Conservation (phyloP, 345 rosid species). For the Ceriops tagal region DNA sequence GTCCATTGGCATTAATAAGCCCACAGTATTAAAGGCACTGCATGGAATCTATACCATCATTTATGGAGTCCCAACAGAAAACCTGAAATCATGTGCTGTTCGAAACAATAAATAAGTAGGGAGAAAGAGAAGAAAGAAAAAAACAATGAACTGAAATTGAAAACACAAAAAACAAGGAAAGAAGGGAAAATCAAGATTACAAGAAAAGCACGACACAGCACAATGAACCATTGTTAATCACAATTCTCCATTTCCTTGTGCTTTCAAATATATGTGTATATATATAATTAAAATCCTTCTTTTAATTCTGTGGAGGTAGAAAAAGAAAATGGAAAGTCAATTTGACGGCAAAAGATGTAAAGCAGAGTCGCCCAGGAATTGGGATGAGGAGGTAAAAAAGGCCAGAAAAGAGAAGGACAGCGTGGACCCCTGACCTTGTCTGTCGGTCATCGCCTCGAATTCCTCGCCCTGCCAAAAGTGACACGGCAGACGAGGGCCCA, state of each 20-base stretch:
- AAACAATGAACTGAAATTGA: background rate
- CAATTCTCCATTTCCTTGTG: too few relatives aligned
- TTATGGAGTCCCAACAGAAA: conserved; percentile 1
- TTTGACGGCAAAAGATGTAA: conserved; percentile 26
- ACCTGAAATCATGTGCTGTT: background rate
- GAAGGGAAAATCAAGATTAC: background rate
- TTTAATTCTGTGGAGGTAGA: background rate
- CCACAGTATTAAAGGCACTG: conserved; percentile 3
- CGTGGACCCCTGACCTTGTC: conserved; percentile 45
- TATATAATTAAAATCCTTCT: too few relatives aligned
- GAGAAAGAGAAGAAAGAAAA: background rate
- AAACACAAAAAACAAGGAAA: background rate
- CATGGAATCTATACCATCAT: background rate
- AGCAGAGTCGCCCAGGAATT: conserved; percentile 19
- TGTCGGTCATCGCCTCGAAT: conserved; percentile 58
- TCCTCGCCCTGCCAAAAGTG: conserved; percentile 42
- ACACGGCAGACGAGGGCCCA: conserved; percentile 55
- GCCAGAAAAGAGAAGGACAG: conserved; percentile 20
- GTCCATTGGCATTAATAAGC: background rate
- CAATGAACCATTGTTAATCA: too few relatives aligned
- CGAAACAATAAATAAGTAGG: background rate
- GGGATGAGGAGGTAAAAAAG: conserved; percentile 15
- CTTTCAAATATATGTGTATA: too few relatives aligned
- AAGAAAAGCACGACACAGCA: background rate
- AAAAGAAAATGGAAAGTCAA: background rate